Evolutionary conservation across 2,329 filamentous ascomycete genomes (phyloP).

Genomic region (Aspergillus fijiensis): DNA sequence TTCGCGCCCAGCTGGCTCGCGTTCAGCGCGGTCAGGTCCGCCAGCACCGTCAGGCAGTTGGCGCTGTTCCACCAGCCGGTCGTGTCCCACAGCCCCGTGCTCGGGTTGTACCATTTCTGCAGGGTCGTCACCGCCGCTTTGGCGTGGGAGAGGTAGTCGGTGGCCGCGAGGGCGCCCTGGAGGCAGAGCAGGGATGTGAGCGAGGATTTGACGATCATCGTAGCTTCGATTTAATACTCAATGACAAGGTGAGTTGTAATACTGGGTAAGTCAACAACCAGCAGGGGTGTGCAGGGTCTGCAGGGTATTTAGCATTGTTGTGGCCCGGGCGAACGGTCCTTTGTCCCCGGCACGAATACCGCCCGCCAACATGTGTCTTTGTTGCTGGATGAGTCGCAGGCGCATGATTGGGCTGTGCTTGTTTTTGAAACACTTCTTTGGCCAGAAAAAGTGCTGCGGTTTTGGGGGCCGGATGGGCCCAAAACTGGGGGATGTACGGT

Average conservation of each 20-base stretch:
- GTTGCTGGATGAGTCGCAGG: not conserved
- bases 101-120: constrained; percentile 3
- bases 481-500: not conserved
- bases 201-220: not conserved
- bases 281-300: not conserved
- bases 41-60: constrained; percentile 3
- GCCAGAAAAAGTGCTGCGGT: not conserved
- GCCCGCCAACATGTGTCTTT: not conserved
- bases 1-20: not conserved
- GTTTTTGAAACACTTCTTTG: not conserved
- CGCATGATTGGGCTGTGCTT: not conserved
- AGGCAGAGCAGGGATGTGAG: not conserved
- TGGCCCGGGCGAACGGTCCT: not conserved
- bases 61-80: constrained; percentile 8
- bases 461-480: not conserved
- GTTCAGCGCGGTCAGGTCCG: not conserved
- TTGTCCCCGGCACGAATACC: not conserved
- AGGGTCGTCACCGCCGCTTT: not conserved
- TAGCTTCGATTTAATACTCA: not conserved
- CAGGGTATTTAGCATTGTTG: not conserved
- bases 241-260: no score
- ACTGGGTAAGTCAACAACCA: no score
- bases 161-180: not conserved
- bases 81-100: constrained; percentile 1
- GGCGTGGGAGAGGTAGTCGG: not conserved